Evolutionary conservation across 345 rosid species (phyloP), one percentile per base, ranked within the genome.

Genomic region (Aquilaria sinensis): DNA sequence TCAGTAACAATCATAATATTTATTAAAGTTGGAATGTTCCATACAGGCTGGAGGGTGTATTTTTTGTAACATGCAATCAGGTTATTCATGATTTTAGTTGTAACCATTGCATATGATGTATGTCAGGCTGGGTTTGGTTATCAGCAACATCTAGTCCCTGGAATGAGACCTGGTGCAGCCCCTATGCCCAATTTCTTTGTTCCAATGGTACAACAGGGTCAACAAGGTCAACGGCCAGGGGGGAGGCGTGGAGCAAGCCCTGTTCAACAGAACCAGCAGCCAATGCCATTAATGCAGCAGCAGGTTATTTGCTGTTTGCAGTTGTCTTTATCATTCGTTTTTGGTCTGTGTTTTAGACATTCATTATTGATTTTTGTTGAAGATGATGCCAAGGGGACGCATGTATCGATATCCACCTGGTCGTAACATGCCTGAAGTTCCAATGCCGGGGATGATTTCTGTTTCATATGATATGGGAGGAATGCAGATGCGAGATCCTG

Each of bases 321-420:
- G 43, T 2, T 7, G 8, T 37, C 12, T 37, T 37, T 37, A 37
- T 37, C 7, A 37, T 37, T 9, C 8, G 43, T 9, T 37, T 37
- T 5, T 37, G 43, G 43, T 9, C 43, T 5, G 5, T 37, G 34
- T 10, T 13, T n/a, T 6, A 15, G 48, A n/a, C 13, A 10, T 62
- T 0, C 41, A 10, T 62, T 51, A 14, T 34, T 33, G 85, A 75
- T 71, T 7, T 55, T 30, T 67, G 53, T 48, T 45, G 10, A 34
- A 59, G 96, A 83, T 88, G 89, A 72, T 78, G 62, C 96, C 96
- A n/a, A 80, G 96, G 74, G 89, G 92, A 31, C 87, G 88, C 47
- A 75, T 74, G 62, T 80, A 80, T 57, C 92, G 89, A 23, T 85
- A 80, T 57, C 86, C 89, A 0, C 83, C 84, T 41, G 87, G 86